phyloP scores from a whole-genome alignment of 176 grass and related monocot genomes.

The Carex myosuroides region DNA sequence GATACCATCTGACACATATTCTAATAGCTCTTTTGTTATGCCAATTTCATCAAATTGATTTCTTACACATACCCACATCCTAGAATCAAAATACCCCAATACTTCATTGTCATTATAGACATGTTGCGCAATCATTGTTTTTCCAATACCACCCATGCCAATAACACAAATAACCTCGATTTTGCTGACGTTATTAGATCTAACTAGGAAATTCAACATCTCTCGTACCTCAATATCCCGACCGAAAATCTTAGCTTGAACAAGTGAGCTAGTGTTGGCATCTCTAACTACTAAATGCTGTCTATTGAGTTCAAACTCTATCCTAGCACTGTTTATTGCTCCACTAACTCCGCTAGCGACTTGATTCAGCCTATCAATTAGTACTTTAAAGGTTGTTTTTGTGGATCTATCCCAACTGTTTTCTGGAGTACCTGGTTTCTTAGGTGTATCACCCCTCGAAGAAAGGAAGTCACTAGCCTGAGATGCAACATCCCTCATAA shows the following conservation, averaged over 20 bases:
- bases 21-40: slow-evolving; percentile 41
- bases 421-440: neutral
- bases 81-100: slow-evolving; percentile 27
- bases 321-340: neutral
- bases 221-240: neutral
- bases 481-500: slow-evolving; percentile 7
- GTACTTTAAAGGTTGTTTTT: neutral
- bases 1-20: slow-evolving; percentile 27
- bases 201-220: slow-evolving; percentile 7
- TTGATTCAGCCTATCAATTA: neutral
- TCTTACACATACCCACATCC: slow-evolving; percentile 50
- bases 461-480: neutral
- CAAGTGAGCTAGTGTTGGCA: neutral
- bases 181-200: neutral
- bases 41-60: slow-evolving; percentile 30
- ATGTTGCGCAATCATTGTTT: slow-evolving; percentile 48
- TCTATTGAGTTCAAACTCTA: neutral
- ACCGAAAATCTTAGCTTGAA: neutral
- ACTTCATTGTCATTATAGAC: slow-evolving; percentile 42
- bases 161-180: slow-evolving; percentile 35
- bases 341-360: neutral
- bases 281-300: neutral
- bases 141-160: slow-evolving; percentile 51
- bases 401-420: neutral
- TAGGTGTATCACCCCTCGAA: neutral